These are phyloP conservation scores for Penicillium chermesinum DNA, from an alignment of 495 filamentous ascomycete genomes.

Conservation along the genomic window DNA sequence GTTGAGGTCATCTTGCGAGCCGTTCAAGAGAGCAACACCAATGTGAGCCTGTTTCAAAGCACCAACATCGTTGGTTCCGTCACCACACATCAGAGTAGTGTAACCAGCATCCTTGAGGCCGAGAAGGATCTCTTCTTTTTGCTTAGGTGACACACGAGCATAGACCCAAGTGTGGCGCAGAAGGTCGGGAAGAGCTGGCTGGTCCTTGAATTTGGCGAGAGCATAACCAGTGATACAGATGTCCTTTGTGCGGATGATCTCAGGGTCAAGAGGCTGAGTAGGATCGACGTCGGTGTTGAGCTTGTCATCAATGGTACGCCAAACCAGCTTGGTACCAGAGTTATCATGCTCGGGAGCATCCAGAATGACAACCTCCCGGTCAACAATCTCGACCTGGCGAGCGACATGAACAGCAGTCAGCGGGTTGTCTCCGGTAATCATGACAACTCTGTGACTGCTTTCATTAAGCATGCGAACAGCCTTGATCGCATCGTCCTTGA, in stretches of 20 bases:
- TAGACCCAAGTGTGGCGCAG: constrained; percentile 95
- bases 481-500: constrained; percentile 94
- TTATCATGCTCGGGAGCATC: constrained; percentile 90
- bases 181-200: constrained; percentile 64
- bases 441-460: constrained; percentile 95
- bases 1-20: constrained; percentile 82
- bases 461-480: constrained; percentile 96
- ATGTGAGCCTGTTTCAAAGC: constrained; percentile 98
- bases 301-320: constrained; percentile 93
- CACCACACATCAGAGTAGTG: constrained; percentile 97
- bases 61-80: constrained; percentile 97
- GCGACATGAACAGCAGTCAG: constrained; percentile 95
- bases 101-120: constrained; percentile 95
- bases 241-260: constrained; percentile 83
- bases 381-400: constrained; percentile 93
- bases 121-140: constrained; percentile 97
- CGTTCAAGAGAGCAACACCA: constrained; percentile 92
- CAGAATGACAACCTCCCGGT: constrained; percentile 89
- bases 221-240: constrained; percentile 96
- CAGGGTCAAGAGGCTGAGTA: constrained; percentile 68
- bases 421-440: constrained; percentile 99
- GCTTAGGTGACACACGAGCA: constrained; percentile 94
- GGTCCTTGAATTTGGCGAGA: constrained; percentile 79
- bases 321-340: constrained; percentile 77
- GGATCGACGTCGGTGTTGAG: constrained; percentile 83